Base-by-base conservation (phyloP, 805 yeast species). In the Nakazawaea populi region DNA sequence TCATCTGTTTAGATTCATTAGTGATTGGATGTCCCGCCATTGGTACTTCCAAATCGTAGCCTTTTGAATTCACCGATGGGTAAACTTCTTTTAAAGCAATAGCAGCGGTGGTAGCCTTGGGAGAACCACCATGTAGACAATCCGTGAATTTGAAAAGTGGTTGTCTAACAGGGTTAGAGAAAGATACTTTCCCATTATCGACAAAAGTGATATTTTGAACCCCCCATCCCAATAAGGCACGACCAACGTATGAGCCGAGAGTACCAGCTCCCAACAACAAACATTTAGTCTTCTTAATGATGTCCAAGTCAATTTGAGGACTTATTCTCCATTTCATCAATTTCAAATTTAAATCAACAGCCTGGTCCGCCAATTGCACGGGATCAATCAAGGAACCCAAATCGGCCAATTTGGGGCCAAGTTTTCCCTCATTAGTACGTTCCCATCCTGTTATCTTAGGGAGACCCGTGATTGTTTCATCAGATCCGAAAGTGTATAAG, bases 291-390 rank as follows among this genome's bases (percentile, higher is more conserved):
- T 66, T 53, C 55, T 80, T 77, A 27, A 94, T 71, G 2, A 68
- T 61, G 5, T 87, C 91, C 44, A 94, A 71, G 60, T 94, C 79
- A 4, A 94, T 63, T 7, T 81, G 76, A 0, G 99, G 98, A 0
- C 88, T 89, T 14, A 94, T 79, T 57, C 99, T 76, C 99, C 99
- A 94, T 62, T 90, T 89, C 99, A 94, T 94, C 43, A 94, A 71
- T 68, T 89, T 88, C 52, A 94, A 71, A 62, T 94, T 94, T 51
- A 94, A 74, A 64, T 91, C 97, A 5, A 90, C 91, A 0, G 97
- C 92, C 66, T 95, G 98, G 53, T 85, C 87, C 0, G 97, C 92
- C 27, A 94, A 71, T 56, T 86, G 83, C 10, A 73, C 55, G 0
- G 99, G 99, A 63, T 92, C 83, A 37, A 92, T 80, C 42, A 94